A percentile compares a stretch with the other conserved stretches of the same genome.
Evolutionary conservation across 129 eudicot species (phyloP).

Genomic region (Centaurea solstitialis): DNA sequence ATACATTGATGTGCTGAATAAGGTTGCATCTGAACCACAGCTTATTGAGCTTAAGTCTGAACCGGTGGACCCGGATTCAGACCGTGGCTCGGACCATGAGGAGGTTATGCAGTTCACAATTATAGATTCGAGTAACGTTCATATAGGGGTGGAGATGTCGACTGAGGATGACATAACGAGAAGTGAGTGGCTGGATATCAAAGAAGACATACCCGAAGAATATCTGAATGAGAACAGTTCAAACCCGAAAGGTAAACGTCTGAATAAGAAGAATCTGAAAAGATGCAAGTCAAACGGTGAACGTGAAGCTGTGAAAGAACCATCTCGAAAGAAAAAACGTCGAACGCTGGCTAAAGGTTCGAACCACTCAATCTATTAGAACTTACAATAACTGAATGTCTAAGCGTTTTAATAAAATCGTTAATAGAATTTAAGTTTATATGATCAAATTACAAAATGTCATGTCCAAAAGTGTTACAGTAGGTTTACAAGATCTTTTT

Average conservation of each 20-base stretch:
- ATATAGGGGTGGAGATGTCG: not conserved
- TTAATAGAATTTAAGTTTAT: too few relatives aligned
- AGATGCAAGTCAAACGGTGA: not conserved
- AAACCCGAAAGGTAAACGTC: not conserved
- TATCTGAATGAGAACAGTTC: not conserved
- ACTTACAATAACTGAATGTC: not conserved
- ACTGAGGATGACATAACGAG: constrained; percentile 14
- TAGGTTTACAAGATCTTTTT: too few relatives aligned
- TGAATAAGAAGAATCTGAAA: not conserved
- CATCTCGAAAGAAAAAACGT: not conserved
- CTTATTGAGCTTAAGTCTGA: constrained; percentile 39
- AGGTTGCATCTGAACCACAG: constrained; percentile 41
- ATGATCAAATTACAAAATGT: too few relatives aligned
- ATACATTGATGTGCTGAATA: constrained; percentile 39
- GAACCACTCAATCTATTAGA: not conserved
- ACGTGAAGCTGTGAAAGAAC: not conserved
- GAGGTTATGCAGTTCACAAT: constrained; percentile 9
- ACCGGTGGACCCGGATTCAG: constrained; percentile 6
- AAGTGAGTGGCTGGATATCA: not conserved
- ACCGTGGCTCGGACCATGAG: constrained; percentile 10
- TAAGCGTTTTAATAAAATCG: too few relatives aligned
- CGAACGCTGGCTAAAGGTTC: not conserved
- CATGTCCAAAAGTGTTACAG: too few relatives aligned
- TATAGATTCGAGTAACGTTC: constrained; percentile 31
- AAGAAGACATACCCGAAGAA: not conserved